Evolutionary conservation across 225 moss, liverwort and hornwort genomes (phyloP).

Genomic region (Pleurozium schreberi): DNA sequence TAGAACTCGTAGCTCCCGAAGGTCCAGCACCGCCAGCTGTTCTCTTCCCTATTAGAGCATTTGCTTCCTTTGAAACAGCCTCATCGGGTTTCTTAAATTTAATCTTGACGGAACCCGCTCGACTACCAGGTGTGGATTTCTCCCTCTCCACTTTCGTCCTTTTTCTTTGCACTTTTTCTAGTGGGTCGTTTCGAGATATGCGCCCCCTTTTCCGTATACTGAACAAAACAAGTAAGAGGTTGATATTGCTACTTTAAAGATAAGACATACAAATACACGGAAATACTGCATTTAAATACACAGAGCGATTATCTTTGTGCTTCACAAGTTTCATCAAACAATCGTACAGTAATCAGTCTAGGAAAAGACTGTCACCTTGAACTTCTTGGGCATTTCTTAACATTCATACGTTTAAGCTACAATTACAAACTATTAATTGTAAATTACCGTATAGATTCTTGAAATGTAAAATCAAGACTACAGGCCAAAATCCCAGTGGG

Average conservation of each 20-base stretch:
- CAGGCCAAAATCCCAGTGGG: neutral
- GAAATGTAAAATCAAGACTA: neutral
- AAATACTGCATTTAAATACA: neutral
- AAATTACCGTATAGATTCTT: neutral
- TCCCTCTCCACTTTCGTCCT: constrained; percentile 89
- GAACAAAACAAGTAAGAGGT: neutral
- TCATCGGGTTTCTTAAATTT: constrained; percentile 48
- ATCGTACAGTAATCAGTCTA: neutral
- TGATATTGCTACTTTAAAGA: neutral
- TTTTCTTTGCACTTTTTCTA: constrained; percentile 74
- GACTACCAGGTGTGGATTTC: constrained; percentile 48
- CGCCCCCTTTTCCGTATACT: constrained; percentile 68
- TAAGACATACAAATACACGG: neutral
- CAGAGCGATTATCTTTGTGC: neutral
- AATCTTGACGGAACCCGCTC: constrained; percentile 51
- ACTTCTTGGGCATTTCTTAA: neutral
- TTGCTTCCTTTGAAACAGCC: neutral
- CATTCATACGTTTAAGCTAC: neutral
- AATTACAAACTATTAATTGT: neutral
- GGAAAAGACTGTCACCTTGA: neutral
- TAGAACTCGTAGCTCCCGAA: neutral
- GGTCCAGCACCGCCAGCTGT: neutral
- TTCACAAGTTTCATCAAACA: neutral
- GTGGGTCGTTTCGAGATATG: constrained; percentile 32
- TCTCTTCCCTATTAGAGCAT: neutral